These are phyloP conservation scores for Cymbomonas tetramitiformis DNA, from an alignment of 139 green algal species.

Conservation along the genomic window DNA sequence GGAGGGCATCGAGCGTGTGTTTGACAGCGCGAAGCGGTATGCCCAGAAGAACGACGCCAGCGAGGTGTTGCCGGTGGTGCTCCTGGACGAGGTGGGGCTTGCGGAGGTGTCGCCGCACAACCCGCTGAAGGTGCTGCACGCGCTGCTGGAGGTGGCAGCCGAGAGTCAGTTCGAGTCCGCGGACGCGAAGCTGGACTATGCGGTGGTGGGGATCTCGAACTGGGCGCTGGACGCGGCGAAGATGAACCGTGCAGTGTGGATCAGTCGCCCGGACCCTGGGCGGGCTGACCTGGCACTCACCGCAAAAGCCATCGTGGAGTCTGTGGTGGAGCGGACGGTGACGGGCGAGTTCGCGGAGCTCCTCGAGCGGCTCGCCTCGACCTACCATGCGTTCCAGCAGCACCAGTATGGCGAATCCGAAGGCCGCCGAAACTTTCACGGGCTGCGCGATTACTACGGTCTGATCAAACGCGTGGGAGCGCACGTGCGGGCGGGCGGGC, in stretches of 20 bases:
- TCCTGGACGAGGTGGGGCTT: constrained; percentile 27
- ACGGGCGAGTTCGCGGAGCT: too few species aligned
- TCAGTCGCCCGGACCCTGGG: constrained; percentile 20
- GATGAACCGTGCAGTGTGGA: constrained; percentile 30
- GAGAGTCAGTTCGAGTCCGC: too few species aligned
- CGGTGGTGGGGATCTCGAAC: constrained; percentile 33
- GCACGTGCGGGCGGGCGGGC: too few species aligned
- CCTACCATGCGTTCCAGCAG: too few species aligned
- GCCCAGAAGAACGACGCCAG: not conserved
- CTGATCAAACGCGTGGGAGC: too few species aligned
- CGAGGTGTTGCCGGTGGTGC: constrained; percentile 13
- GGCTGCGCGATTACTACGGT: too few species aligned
- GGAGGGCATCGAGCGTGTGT: too few species aligned
- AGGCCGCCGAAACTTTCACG: too few species aligned
- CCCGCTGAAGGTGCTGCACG: constrained; percentile 31
- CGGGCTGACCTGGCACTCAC: constrained; percentile 15
- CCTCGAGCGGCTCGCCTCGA: too few species aligned
- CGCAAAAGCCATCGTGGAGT: constrained; percentile 8
- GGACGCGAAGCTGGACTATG: constrained; percentile 13
- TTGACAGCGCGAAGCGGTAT: constrained; percentile 9
- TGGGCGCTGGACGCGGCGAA: constrained; percentile 31
- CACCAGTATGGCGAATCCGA: too few species aligned
- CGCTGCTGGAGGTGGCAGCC: constrained; percentile 20
- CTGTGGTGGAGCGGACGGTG: too few species aligned
- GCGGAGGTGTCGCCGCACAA: constrained; percentile 27